Percentiles rank a stretch among this genome's conserved stretches.
Evolutionary conservation across 2,329 filamentous ascomycete genomes (phyloP).

Genomic region (Cercospora zeina): DNA sequence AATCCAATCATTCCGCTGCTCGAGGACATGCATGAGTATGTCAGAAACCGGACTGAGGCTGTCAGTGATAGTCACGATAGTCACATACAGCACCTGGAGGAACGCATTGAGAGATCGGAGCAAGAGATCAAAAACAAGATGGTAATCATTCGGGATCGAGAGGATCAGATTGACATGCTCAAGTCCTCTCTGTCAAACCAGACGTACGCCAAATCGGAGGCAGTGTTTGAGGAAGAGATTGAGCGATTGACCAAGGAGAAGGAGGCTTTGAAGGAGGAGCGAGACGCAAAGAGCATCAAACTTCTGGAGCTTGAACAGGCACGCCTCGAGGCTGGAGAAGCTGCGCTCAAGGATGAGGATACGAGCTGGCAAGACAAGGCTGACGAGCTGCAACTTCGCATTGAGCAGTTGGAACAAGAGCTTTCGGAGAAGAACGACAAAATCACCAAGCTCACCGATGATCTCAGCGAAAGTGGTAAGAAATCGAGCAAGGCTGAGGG

Average conservation of each 20-base stretch:
- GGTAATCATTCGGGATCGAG: conserved; percentile 70
- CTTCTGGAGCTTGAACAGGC: conserved; percentile 5
- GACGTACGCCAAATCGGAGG: conserved; percentile 36
- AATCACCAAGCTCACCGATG: conserved; percentile 1
- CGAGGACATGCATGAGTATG: conserved; percentile 23
- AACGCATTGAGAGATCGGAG: conserved; percentile 59
- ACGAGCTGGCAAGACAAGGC: conserved; percentile 12
- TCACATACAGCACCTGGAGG: conserved; percentile 30
- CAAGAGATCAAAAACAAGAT: conserved; percentile 70
- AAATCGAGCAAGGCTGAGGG: conserved; percentile 35
- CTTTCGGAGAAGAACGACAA: conserved; percentile 1
- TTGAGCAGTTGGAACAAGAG: conserved; percentile 53
- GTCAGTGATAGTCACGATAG: conserved; percentile 28
- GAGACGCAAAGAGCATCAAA: conserved; percentile 14
- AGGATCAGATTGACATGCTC: conserved; percentile 87
- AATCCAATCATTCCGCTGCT: conserved; percentile 30
- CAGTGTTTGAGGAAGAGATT: conserved; percentile 56
- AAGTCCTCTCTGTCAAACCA: conserved; percentile 75
- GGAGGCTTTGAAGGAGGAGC: conserved; percentile 75
- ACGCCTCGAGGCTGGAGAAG: conserved; percentile 2
- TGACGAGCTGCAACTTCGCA: conserved; percentile 65
- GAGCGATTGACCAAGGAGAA: conserved; percentile 85
- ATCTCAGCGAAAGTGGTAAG: conserved; percentile 42
- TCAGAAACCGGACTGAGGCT: conserved; percentile 23
- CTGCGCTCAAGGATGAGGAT: conserved; percentile 4